phyloP scores from a whole-genome alignment of 2,329 filamentous ascomycete species.

The Dactylellina leptospora region DNA sequence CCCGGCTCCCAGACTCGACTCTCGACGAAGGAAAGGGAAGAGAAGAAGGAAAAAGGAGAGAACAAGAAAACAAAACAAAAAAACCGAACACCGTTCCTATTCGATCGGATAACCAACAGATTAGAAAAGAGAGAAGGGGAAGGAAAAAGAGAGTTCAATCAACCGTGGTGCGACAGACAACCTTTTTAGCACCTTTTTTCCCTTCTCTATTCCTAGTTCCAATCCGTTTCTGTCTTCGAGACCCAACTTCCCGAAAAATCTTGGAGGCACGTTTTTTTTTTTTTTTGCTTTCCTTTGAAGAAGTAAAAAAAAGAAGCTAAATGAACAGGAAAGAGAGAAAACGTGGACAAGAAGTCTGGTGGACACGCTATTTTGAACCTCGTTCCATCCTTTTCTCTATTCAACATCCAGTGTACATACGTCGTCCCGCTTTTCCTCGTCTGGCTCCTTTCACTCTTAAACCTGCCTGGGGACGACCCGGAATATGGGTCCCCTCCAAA shows the following conservation, averaged over 20 bases:
- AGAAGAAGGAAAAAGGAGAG: slow-evolving; percentile 50
- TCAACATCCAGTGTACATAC: not conserved
- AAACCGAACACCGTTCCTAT: slow-evolving; percentile 39
- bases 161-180: slow-evolving; percentile 48
- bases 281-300: too few relatives aligned
- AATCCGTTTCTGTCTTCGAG: slow-evolving; percentile 31
- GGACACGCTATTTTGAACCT: slow-evolving; percentile 40
- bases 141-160: slow-evolving; percentile 30
- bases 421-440: slow-evolving; percentile 49
- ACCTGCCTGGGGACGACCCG: slow-evolving; percentile 41
- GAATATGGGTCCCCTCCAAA: slow-evolving; percentile 16
- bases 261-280: slow-evolving; percentile 50
- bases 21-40: slow-evolving; percentile 54
- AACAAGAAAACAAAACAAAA: slow-evolving; percentile 39
- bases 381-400: slow-evolving; percentile 26
- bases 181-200: slow-evolving; percentile 46
- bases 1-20: slow-evolving; percentile 51
- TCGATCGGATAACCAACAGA: slow-evolving; percentile 47
- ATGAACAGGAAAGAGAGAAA: slow-evolving; percentile 25
- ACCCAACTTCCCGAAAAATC: slow-evolving; percentile 51
- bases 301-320: slow-evolving; percentile 45
- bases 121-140: slow-evolving; percentile 45
- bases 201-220: slow-evolving; percentile 20
- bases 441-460: slow-evolving; percentile 39
- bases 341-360: slow-evolving; percentile 54